phyloP scores from a whole-genome alignment of 768 basidiomycete species.

The Tulasnella sp. region DNA sequence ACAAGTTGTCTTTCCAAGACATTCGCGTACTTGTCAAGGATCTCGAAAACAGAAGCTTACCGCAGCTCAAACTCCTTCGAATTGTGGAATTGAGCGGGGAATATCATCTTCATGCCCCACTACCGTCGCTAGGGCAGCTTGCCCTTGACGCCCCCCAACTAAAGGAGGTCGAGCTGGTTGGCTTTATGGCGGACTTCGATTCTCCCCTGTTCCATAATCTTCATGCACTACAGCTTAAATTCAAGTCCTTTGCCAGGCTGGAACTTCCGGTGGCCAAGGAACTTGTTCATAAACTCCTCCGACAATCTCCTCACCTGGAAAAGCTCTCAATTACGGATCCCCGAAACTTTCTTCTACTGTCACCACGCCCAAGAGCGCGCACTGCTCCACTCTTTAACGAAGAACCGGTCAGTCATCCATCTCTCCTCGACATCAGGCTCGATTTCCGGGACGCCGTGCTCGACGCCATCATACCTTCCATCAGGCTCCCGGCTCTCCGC shows the following conservation, averaged over 20 bases:
- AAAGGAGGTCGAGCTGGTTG: not conserved
- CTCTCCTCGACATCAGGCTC: not conserved
- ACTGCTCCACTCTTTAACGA: no score
- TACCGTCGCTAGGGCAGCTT: not conserved
- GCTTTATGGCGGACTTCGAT: not conserved
- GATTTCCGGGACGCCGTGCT: not conserved
- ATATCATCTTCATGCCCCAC: no score
- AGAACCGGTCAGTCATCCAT: not conserved
- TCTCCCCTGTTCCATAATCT: not conserved
- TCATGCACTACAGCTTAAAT: not conserved
- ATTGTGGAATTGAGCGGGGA: not conserved
- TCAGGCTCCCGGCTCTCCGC: not conserved
- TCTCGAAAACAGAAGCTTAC: no score
- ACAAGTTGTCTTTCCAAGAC: no score
- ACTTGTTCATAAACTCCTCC: not conserved
- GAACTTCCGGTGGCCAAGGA: not conserved
- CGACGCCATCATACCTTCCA: not conserved
- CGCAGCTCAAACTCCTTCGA: not conserved
- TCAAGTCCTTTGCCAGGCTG: not conserved
- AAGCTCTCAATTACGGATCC: not conserved
- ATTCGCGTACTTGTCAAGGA: no score
- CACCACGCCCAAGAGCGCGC: no score
- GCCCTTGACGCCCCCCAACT: not conserved
- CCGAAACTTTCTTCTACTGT: no score
- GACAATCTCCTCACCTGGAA: not conserved